A percentile compares a stretch with the other conserved stretches of the same genome.
phyloP scores from a whole-genome alignment of 2,329 filamentous ascomycete species.

The Colletotrichum sp. region DNA sequence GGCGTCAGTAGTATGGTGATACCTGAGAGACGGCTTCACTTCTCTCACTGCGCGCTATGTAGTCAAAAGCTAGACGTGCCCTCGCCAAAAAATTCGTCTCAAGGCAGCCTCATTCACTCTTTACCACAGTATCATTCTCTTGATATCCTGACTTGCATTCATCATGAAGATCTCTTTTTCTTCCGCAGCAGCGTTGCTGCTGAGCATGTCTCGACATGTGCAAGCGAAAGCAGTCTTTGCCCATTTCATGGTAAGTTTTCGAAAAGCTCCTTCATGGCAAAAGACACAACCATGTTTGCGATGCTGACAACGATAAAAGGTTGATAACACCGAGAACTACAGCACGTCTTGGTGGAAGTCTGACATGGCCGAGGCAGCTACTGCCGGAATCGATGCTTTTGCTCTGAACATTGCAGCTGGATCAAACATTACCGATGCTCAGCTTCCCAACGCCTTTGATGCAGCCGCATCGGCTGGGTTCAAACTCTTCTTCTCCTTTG shows the following conservation, averaged over 20 bases:
- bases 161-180: neutral
- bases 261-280: rapidly evolving
- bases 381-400: neutral
- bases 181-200: neutral
- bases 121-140: rapidly evolving
- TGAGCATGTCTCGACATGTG: neutral
- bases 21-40: neutral
- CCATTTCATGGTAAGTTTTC: neutral
- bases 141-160: neutral
- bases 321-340: neutral
- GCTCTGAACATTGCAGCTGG: neutral
- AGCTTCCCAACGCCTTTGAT: neutral
- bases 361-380: neutral
- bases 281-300: rapidly evolving
- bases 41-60: too few species aligned
- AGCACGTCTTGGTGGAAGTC: neutral
- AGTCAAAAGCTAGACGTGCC: neutral
- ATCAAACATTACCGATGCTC: neutral
- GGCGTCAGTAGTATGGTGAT: neutral
- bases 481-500: neutral
- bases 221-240: neutral
- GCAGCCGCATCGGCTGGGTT: neutral
- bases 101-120: neutral
- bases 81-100: rapidly evolving
- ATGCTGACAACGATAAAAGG: neutral